Base-by-base conservation (phyloP, 1,284 basidiomycete genomes). In the Irpex rosettiformis region DNA sequence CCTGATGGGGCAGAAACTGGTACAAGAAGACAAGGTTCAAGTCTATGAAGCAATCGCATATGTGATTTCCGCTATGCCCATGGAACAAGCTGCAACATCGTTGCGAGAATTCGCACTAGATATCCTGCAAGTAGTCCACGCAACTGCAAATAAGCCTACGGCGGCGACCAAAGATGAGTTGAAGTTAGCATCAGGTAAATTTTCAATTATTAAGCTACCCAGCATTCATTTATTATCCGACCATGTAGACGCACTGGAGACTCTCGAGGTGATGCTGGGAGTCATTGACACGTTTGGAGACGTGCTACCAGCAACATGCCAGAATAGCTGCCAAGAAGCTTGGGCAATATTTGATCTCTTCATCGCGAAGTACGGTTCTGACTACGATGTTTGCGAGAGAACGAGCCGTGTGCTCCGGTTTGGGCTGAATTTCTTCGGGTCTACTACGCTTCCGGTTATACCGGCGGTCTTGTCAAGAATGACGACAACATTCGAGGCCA, bases 31-130 rank as follows among this genome's bases (percentile, higher is more conserved):
- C 71, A 85, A 89, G 68, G 82, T 92, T 29, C 89, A 96, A 70
- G 89, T 99, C 16, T 96, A 95, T 67, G 94, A 97, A 71, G 96
- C 95, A 3, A 94, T 99, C 59, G 95, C 93, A 1, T 89, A 94
- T 72, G 93, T 99, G 58, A 96, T 99, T 60, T 91, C 90, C 28
- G 91, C 88, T 1, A 96, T 98, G 93, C 87, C 91, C 1, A 86
- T 89, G 80, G 87, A 90, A 55, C 85, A 86, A 64, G 93, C 93
- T 10, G 92, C 94, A 1, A 82, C 87, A 62, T 93, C 91, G 0
- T 79, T 99, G 52, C 85, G 88, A 65, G 88, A 88, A 18, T 98
- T 99, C 72, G 84, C 89, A 10, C 78, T 88, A 57, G 90, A 90
- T 66, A 86, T 91, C 65, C 69, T 89, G 55, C 75, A 80, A 16